These are phyloP conservation scores for Nymphaea thermarum DNA, from an alignment of 164 flowering plant species.

Conservation along the genomic window DNA sequence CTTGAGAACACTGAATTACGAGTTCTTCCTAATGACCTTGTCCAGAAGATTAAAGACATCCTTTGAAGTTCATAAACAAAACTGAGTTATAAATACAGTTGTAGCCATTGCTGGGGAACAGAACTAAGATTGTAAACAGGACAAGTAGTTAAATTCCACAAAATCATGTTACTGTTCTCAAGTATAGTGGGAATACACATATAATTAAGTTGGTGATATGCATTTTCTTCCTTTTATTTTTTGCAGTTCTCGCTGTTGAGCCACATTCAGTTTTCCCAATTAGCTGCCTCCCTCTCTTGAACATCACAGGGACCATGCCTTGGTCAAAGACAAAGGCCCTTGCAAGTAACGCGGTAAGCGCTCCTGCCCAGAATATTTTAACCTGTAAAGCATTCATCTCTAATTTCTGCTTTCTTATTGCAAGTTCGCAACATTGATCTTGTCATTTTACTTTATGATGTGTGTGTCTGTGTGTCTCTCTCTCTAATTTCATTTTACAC, in stretches of 20 bases:
- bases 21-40: neutral
- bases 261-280: conserved; percentile 83
- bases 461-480: too few species aligned
- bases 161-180: too few species aligned
- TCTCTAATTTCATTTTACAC: too few species aligned
- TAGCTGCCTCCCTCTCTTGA: conserved; percentile 56
- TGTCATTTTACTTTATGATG: too few species aligned
- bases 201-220: neutral
- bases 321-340: conserved; percentile 58
- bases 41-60: neutral
- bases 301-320: conserved; percentile 56
- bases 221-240: neutral
- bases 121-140: too few species aligned
- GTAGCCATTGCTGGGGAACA: too few species aligned
- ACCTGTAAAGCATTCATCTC: neutral
- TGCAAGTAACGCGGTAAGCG: conserved; percentile 59
- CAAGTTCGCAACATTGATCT: neutral
- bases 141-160: too few species aligned
- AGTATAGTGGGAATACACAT: neutral
- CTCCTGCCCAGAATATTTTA: conserved; percentile 2
- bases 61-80: too few species aligned
- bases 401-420: neutral
- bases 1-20: neutral
- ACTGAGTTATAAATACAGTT: too few species aligned
- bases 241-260: conserved; percentile 68